These are phyloP conservation scores for Hyphodiscus sp. DNA, from an alignment of 2,329 filamentous ascomycete species.

Conservation along the genomic window DNA sequence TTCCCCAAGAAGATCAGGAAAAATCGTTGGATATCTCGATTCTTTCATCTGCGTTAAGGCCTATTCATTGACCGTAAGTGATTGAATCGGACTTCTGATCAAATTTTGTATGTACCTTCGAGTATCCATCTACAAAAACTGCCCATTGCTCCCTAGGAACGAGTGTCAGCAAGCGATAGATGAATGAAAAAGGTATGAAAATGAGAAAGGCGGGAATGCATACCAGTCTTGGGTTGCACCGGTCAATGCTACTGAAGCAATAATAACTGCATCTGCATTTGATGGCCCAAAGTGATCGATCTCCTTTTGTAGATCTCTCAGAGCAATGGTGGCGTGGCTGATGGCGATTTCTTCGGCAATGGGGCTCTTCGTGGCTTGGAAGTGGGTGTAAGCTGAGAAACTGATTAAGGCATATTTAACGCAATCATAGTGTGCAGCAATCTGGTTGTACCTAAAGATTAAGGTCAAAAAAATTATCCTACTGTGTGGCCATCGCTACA, in stretches of 20 bases:
- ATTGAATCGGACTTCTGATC: not conserved
- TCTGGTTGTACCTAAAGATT: slow-evolving; percentile 9
- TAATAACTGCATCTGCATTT: slow-evolving; percentile 16
- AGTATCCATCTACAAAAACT: slow-evolving; percentile 17
- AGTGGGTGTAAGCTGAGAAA: slow-evolving; percentile 13
- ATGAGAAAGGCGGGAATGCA: not conserved
- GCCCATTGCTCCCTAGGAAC: slow-evolving; percentile 13
- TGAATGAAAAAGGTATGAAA: not conserved
- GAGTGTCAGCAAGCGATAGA: not conserved
- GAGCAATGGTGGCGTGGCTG: slow-evolving; percentile 2
- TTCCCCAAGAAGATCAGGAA: slow-evolving; percentile 5
- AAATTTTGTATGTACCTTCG: slow-evolving; percentile 4
- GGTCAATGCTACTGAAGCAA: slow-evolving; percentile 12
- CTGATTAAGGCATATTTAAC: slow-evolving; percentile 12
- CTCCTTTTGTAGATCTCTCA: slow-evolving; percentile 13
- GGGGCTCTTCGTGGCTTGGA: slow-evolving; percentile 8
- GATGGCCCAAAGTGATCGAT: slow-evolving; percentile 9
- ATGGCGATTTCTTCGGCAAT: slow-evolving; percentile 11
- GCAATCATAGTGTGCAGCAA: slow-evolving; percentile 8
- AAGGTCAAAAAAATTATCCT: not conserved
- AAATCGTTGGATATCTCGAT: slow-evolving; percentile 1
- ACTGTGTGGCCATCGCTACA: not conserved
- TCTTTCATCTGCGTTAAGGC: slow-evolving; percentile 9
- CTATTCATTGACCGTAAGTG: not conserved
- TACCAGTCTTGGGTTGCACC: slow-evolving; percentile 16